Evolutionary conservation across 2,329 filamentous ascomycete genomes (phyloP), one percentile per base, ranked within the genome.

Genomic region (Calonectria honghensis): DNA sequence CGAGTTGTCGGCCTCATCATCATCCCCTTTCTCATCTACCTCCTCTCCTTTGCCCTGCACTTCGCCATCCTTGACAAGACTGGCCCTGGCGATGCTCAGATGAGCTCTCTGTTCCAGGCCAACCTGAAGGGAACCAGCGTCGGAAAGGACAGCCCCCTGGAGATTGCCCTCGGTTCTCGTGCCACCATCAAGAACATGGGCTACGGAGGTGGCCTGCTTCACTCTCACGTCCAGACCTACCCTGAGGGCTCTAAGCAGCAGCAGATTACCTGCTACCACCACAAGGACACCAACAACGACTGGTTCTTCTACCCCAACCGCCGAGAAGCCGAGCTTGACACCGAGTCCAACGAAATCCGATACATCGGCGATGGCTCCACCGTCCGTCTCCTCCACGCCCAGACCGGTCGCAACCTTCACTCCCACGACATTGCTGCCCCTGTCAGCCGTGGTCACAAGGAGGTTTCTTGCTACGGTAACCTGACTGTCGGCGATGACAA

Each of bases 231-330:
- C 76, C 96, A 98, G 87, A 98, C 96, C 11, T 98, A 95, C 84
- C 96, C 96, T 0, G 96, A 98, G 83, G 97, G 96, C 39, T 98
- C 97, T 48, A 88, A 88, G 68, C 97, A 99, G 87, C 97, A 99
- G 86, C 97, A 99, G 85, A 93, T 99, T 76, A 99, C 97, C 76
- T 99, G 97, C 89, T 99, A 99, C 87, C 97, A 99, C 87, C 97
- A 99, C 90, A 99, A 99, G 85, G 97, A 99, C 89, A 91, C 96
- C 85, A 99, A 99, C 91, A 99, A 99, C 85, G 97, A 99, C 85
- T 99, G 97, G 97, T 98, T 97, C 87, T 96, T 99, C 87, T 98
- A 98, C 85, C 97, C 97, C 32, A 98, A 96, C 87, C 95, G 97
- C 76, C 86, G 89, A 69, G 91, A 98, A 73, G 86, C 90, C 31